Evolutionary conservation across 2,329 filamentous ascomycete genomes (phyloP).

Genomic region (Magnaporthiopsis rhizophila): DNA sequence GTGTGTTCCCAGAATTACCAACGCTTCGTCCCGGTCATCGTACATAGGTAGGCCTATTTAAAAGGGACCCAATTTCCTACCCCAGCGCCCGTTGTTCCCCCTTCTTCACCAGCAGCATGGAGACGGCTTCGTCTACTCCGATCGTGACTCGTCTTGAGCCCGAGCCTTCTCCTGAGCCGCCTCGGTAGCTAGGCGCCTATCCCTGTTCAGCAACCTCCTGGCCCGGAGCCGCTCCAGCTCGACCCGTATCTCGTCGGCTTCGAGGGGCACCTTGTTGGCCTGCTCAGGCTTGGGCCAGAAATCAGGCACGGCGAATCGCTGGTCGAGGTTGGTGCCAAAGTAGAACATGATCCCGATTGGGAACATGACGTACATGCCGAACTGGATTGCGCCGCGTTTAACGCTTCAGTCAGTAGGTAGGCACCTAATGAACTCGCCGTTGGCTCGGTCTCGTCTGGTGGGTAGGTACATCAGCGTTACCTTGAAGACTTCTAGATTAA

Average conservation of each 20-base stretch:
- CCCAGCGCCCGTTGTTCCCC: not conserved
- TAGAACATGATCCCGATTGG: conserved; percentile 99
- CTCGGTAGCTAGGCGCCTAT: conserved; percentile 45
- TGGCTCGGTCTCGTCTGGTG: not conserved
- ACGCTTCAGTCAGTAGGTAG: not conserved
- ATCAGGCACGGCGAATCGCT: conserved; percentile 76
- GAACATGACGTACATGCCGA: conserved; percentile 98
- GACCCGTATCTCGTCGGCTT: conserved; percentile 71
- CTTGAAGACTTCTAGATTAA: conserved; percentile 94
- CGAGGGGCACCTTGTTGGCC: conserved; percentile 67
- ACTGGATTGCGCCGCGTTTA: conserved; percentile 44
- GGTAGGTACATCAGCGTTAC: conserved; percentile 33
- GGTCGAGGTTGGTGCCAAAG: conserved; percentile 96
- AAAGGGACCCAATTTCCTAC: not conserved
- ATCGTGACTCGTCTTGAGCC: conserved; percentile 7
- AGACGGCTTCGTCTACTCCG: not conserved
- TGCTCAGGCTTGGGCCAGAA: conserved; percentile 88
- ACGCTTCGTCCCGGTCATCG: not conserved
- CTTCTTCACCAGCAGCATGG: conserved; percentile 1
- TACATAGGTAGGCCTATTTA: not conserved
- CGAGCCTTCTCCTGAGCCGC: conserved; percentile 13
- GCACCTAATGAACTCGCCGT: not conserved
- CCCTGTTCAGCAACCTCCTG: conserved; percentile 65
- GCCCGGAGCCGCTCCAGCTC: conserved; percentile 68
- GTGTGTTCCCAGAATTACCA: not conserved